Conservation (phyloP, 139 green algal genomes). For the Chlamydomonas applanata region DNA sequence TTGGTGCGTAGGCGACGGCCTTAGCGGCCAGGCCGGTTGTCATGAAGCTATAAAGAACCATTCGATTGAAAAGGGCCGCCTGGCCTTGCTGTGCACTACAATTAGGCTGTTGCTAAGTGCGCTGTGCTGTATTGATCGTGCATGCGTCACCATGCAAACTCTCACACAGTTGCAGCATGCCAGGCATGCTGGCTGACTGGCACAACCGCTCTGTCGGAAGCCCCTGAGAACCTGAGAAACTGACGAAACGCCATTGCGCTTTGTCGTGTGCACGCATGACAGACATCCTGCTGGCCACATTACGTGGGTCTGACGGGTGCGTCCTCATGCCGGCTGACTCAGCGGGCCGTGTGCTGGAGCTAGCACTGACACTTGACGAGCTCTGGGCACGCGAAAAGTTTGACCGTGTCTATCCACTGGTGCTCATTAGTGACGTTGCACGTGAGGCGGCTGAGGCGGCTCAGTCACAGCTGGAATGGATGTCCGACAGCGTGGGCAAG, state of each 20-base stretch:
- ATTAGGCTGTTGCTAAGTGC: no score
- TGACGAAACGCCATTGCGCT: no score
- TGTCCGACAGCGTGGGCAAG: conserved; percentile 63
- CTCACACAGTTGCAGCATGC: no score
- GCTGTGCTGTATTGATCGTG: no score
- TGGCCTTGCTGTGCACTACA: no score
- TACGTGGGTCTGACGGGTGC: conserved; percentile 57
- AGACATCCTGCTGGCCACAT: conserved; percentile 43
- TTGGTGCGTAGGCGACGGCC: conserved; percentile 28
- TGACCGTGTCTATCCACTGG: conserved; percentile 66
- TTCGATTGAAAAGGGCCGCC: no score
- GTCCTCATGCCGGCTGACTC: conserved; percentile 90
- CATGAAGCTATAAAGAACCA: no score
- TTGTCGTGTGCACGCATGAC: no score
- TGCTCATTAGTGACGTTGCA: conserved; percentile 63
- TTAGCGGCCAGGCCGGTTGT: not conserved
- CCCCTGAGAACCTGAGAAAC: no score
- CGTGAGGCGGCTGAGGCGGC: conserved; percentile 74
- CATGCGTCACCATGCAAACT: no score
- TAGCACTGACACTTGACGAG: conserved; percentile 83
- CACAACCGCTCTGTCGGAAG: no score
- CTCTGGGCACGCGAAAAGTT: conserved; percentile 62
- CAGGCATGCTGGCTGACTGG: no score
- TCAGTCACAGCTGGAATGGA: conserved; percentile 82
- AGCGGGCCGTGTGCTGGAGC: conserved; percentile 85